Evolutionary conservation across 176 grass and related monocot species (phyloP).

Genomic region (maize (Zea mays)): Zm-B73-REFERENCE-NAM-5.0 NC_050097.1:109357501-109358000

Average conservation of each 20-base stretch:
- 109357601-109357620: not conserved
- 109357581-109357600: conserved; percentile 3
- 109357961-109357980: conserved; percentile 8
- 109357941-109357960: conserved; percentile 1
- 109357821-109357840: conserved; percentile 14
- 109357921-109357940: not conserved
- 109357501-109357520: conserved; percentile 92
- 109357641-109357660: not conserved
- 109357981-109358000: not conserved
- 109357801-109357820: not conserved
- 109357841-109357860: not conserved
- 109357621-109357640: conserved; percentile 4
- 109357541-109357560: conserved; percentile 27
- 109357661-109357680: not conserved
- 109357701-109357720: not conserved
- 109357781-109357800: conserved; percentile 29
- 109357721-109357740: conserved; percentile 18
- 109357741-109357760: not conserved
- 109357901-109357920: not conserved
- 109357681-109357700: conserved; percentile 5
- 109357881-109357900: not conserved
- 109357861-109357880: not conserved
- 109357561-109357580: conserved; percentile 7
- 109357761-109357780: conserved; percentile 11
- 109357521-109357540: conserved; percentile 59